Evolutionary conservation across 2,329 filamentous ascomycete species (phyloP), one percentile per base, ranked within the genome.

Genomic region (Elsinoe australis): DNA sequence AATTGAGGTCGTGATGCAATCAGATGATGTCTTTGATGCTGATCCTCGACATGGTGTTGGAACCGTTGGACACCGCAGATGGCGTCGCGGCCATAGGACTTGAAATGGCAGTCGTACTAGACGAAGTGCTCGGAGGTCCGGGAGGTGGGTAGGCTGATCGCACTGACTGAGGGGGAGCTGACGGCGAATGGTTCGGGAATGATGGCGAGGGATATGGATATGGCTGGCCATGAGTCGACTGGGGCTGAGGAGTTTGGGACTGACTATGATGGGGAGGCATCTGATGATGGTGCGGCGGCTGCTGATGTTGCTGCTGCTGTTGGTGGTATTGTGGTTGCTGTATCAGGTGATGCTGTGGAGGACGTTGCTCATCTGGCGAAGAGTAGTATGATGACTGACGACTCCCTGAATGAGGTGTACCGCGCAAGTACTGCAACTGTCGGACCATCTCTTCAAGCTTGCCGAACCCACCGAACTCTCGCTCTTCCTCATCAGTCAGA

Each of bases 391-490:
- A 48, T 5, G 32, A 36, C 18, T 36, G 48, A 50, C 49, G 59
- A 24, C 41, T 49, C n/a, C 18, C 33, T 34, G 49, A 51, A 14
- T 51, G 55, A 2, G 39, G 49, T 46, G 46, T 34, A 26, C 46
- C 56, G 52, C 69, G 66, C 47, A 75, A 70, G 8, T 64, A 72
- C 57, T 71, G 64, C 26, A 87, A 64, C 32, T 74, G 70, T 14
- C 74, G 69, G 3, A 85, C 69, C 17, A 78, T 71, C 47, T 74
- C 71, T 58, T 92, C 83, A 10, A 94, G 70, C 52, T 78, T 76
- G 17, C 79, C 78, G 89, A 89, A 95, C 2, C 85, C 86, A 45
- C 81, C 80, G 86, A 87, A 94, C 38, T 85, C 82, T 47, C 74
- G 71, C 35, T 71, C 69, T 54, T 82, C 78, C 8, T 76, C 73